Conservation (phyloP, 2,329 filamentous ascomycete species). For the Grosmannia penicillata region DNA sequence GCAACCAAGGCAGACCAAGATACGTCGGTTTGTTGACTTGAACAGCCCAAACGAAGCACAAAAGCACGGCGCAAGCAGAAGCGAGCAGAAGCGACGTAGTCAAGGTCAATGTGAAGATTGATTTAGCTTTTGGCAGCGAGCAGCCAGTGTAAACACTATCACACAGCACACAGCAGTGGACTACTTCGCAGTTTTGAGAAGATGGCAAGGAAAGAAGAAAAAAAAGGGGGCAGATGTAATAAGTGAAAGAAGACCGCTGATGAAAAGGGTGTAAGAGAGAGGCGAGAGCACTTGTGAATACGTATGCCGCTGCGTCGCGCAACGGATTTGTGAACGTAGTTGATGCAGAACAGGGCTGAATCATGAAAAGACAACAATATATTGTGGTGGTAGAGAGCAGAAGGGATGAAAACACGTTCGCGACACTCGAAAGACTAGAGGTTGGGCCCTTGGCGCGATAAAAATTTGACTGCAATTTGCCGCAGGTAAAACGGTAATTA, state of each 20-base stretch:
- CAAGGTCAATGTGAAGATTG: not conserved
- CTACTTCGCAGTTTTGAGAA: not conserved
- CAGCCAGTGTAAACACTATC: not conserved
- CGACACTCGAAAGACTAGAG: not conserved
- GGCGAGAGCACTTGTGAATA: not conserved
- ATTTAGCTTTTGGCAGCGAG: not conserved
- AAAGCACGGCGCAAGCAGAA: not conserved
- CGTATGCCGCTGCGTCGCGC: too few relatives aligned
- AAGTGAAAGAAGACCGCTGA: not conserved
- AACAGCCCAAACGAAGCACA: too few relatives aligned
- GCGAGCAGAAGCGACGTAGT: not conserved
- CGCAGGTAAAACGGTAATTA: not conserved
- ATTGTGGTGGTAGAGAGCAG: too few relatives aligned
- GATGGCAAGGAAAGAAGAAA: not conserved
- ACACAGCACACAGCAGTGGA: constrained; percentile 1
- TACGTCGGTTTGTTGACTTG: not conserved
- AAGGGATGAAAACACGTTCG: too few relatives aligned
- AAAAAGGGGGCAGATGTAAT: not conserved
- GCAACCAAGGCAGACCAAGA: not conserved
- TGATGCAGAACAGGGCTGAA: too few relatives aligned
- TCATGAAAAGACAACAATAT: too few relatives aligned
- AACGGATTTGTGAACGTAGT: too few relatives aligned
- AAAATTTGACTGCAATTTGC: not conserved
- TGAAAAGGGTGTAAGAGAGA: not conserved
- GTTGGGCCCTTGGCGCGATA: not conserved